These are phyloP conservation scores for Apiosordaria backusii DNA, from an alignment of 495 filamentous ascomycete species.

Conservation along the genomic window DNA sequence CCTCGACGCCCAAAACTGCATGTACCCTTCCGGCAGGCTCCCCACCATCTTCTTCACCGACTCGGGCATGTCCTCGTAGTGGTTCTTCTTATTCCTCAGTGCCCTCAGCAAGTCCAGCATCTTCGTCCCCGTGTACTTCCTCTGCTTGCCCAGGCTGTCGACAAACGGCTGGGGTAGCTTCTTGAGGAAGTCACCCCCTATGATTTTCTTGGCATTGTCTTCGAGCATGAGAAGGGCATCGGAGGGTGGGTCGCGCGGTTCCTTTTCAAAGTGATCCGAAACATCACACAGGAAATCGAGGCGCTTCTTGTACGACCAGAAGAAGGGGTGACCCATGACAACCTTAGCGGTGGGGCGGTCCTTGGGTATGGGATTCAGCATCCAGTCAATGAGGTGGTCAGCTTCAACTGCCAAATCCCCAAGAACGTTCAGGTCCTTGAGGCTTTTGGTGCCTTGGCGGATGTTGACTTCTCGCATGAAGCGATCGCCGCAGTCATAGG, in stretches of 20 bases:
- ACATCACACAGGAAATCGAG: constrained; percentile 89
- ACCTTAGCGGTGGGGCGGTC: constrained; percentile 65
- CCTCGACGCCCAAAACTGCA: constrained; percentile 75
- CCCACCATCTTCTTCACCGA: constrained; percentile 76
- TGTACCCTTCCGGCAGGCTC: constrained; percentile 75
- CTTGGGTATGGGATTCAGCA: constrained; percentile 73
- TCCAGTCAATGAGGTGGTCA: constrained; percentile 74
- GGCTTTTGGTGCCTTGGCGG: constrained; percentile 74
- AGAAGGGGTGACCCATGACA: constrained; percentile 91
- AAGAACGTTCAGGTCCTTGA: constrained; percentile 65
- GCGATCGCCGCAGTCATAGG: constrained; percentile 87
- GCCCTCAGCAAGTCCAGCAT: constrained; percentile 86
- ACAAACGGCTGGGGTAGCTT: constrained; percentile 74
- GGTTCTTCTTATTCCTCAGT: constrained; percentile 91
- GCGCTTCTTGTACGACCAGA: constrained; percentile 85
- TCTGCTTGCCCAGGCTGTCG: constrained; percentile 85
- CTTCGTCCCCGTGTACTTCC: constrained; percentile 82
- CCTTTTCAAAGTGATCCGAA: constrained; percentile 91
- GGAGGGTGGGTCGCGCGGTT: constrained; percentile 75
- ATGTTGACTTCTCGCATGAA: constrained; percentile 97
- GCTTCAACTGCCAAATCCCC: constrained; percentile 85
- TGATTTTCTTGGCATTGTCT: constrained; percentile 36
- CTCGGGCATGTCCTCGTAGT: constrained; percentile 87
- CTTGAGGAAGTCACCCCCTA: constrained; percentile 65
- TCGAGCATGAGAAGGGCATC: constrained; percentile 60